Base-by-base conservation (phyloP, 176 grass and related monocot species). In the Phoenix roebelenii region DNA sequence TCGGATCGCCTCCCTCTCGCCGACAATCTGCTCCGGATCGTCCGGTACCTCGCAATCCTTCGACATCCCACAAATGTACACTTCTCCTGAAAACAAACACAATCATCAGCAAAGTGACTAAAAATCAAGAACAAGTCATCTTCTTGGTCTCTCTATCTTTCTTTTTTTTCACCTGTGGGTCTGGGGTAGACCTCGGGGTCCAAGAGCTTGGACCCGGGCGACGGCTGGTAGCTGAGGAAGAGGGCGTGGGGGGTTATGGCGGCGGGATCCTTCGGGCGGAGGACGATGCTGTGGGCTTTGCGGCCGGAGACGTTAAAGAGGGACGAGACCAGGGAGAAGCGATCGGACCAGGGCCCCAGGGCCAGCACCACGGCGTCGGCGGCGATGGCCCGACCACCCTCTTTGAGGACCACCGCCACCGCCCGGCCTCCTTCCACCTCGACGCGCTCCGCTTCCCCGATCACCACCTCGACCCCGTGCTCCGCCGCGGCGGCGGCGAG, bases 281-380 rank as follows among this genome's bases (percentile, higher is more conserved):
- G 80, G 58, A 97, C 78, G 76, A 91, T 97, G 70, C 87, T 91
- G 60, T 91, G 92, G 51, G 72, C 92, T 72, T 97, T 97, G 50
- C 82, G 68, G 16, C 77, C 87, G 0, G 87, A 85, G 23, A 97
- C 76, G 68, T 69, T 69, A 68, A 91, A 88, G 64, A 80, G 71
- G n/a, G 81, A 72, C 19, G 67, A 63, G 58, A 91, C 61, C 16
- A 83, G 15, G 17, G 77, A 51, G 16, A 77, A 74, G 3, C 78
- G 76, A 0, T 64, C 80, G 2, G 93, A 88, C 92, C 92, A 97
- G 0, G 87, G 92, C 5, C 87, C 84, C 5, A 97, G 87, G 16
- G 92, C 84, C 48, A 97, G 84, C 55, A 97, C 92, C 19, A 97
- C 80, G 12, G 75, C 87, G 61, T 91, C 81, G 14, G 92, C 79